Percentiles rank a stretch among this genome's conserved stretches.
Conservation (phyloP, 1,139 yeast species). For the Candida neerlandica region DNA sequence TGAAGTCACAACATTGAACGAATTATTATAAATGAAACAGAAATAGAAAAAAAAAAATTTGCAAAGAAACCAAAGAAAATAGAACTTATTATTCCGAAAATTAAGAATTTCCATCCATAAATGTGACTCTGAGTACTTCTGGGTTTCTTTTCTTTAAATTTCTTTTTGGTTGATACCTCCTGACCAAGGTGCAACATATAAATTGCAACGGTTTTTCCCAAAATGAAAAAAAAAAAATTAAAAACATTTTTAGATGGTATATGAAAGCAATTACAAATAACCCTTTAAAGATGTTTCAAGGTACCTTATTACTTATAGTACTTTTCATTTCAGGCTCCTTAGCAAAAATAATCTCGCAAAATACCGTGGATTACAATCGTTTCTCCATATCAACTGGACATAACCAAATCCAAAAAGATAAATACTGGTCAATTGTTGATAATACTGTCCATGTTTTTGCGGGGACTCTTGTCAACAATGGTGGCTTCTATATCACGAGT, state of each 20-base stretch:
- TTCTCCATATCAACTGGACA: not conserved
- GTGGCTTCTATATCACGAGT: not conserved
- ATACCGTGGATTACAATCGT: not conserved
- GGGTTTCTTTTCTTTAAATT: not conserved
- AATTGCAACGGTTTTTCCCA: not conserved
- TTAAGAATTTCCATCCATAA: too few species aligned
- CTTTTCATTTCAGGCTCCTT: not conserved
- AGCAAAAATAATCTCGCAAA: not conserved
- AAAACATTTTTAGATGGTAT: not conserved
- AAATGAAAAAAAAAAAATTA: too few species aligned
- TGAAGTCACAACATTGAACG: too few species aligned
- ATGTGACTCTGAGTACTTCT: too few species aligned
- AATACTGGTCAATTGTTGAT: constrained; percentile 1
- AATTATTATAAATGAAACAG: too few species aligned
- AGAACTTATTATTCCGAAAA: too few species aligned
- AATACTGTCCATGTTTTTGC: not conserved
- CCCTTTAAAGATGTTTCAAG: not conserved
- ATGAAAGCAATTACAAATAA: too few species aligned
- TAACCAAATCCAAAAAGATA: not conserved
- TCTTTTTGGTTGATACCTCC: too few species aligned
- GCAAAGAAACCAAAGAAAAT: too few species aligned
- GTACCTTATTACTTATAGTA: not conserved
- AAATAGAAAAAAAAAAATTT: too few species aligned
- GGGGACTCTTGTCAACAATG: not conserved
- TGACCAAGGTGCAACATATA: not conserved